phyloP scores from a whole-genome alignment of 768 basidiomycete genomes.

The Calocybe cyanea region DNA sequence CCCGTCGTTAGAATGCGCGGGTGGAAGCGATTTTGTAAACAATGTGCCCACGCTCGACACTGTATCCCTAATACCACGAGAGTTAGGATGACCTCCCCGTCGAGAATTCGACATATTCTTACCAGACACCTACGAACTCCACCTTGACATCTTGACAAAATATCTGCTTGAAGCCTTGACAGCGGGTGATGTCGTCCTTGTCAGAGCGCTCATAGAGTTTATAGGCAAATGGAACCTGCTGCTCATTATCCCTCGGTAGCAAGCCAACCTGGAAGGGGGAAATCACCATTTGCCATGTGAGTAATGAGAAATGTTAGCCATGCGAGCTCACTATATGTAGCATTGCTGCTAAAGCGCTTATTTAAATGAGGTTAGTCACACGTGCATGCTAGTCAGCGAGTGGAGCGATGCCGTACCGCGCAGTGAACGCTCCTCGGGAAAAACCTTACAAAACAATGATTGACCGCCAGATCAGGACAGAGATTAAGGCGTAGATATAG shows the following conservation, averaged over 20 bases:
- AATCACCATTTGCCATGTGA: too few species aligned
- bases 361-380: too few species aligned
- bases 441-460: too few species aligned
- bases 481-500: background rate
- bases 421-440: slow-evolving; percentile 56
- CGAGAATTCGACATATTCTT: too few species aligned
- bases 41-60: slow-evolving; percentile 73
- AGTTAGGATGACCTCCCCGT: too few species aligned
- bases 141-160: slow-evolving; percentile 66
- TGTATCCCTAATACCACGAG: slow-evolving; percentile 84
- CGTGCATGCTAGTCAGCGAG: too few species aligned
- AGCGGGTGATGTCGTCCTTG: slow-evolving; percentile 37
- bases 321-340: slow-evolving; percentile 52
- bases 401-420: too few species aligned
- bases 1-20: slow-evolving; percentile 57
- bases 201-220: slow-evolving; percentile 60
- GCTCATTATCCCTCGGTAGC: slow-evolving; percentile 59
- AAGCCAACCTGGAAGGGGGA: slow-evolving; percentile 55
- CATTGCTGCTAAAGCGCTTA: slow-evolving; percentile 73
- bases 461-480: too few species aligned
- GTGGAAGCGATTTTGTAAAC: slow-evolving; percentile 56
- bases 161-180: slow-evolving; percentile 66
- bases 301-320: background rate
- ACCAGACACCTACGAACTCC: slow-evolving; percentile 84
- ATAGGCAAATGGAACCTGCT: slow-evolving; percentile 74